Evolutionary conservation across 768 basidiomycete species (phyloP), one percentile per base, ranked within the genome.

Genomic region (Boletus patriciae): DNA sequence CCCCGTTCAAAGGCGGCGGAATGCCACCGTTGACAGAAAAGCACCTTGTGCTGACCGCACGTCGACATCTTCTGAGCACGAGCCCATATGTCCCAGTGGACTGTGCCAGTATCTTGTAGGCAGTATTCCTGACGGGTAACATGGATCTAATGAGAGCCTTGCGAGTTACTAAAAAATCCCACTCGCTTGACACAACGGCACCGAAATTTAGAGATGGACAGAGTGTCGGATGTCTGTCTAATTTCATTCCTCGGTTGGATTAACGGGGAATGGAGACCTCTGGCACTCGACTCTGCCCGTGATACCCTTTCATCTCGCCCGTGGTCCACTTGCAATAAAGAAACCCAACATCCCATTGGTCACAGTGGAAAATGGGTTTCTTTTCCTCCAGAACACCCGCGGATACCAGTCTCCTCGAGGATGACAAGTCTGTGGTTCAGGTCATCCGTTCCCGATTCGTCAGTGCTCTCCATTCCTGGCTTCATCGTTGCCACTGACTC

Each of bases 1-100:
- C 76, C 16, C 91, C 93, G 59, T 81, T 78, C 57, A 98, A 74
- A 3, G 94, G 94, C 0, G 90, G 90, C 1, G 84, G 78, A 25
- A 92, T 91, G 47, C 85, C 88, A 51, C 54, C 41, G 31, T 51
- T 40, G 54, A 55, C 51, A 40, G 69, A 71, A 13, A 60, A 50
- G 33, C 7, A n/a, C 33, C 65, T 51, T 37, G 44, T 45, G 42
- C 52, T 46, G 18, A 44, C 48, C 23, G 23, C 55, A 23, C 38
- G 53, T 31, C 29, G 60, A 34, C 36, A 42, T 19, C 8, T 53
- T n/a, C 31, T 48, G 49, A 33, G 36, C 23, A 40, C 19, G 31
- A 34, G 42, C 29, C 49, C 38, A 55, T 46, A 33, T 11, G 40
- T 15, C 8, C 46, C 25, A 10, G 47, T 15, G 23, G 46, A 36